Conservation (phyloP, 108 stramenopile genomes). For the Discostella pseudostelligera region DNA sequence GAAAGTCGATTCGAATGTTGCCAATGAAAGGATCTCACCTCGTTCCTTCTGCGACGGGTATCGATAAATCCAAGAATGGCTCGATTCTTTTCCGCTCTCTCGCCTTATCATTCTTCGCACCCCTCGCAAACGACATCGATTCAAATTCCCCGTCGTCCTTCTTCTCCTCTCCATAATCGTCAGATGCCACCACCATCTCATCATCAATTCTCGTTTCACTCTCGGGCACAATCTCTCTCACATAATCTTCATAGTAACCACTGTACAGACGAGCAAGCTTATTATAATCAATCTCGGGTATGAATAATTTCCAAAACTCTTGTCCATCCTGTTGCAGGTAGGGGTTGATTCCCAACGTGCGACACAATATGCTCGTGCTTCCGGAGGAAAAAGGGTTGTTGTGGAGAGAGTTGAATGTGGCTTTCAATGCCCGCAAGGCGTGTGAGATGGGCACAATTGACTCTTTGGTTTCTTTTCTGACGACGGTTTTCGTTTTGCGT, state of each 20-base stretch:
- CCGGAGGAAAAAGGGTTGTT: conserved; percentile 15
- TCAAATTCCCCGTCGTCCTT: conserved; percentile 22
- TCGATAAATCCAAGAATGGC: conserved; percentile 78
- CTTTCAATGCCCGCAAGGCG: conserved; percentile 39
- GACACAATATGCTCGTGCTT: conserved; percentile 50
- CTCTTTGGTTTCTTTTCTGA: conserved; percentile 18
- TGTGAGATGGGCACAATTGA: conserved; percentile 31
- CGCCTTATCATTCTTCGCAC: neutral
- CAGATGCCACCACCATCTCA: conserved; percentile 2
- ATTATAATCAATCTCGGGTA: conserved; percentile 62
- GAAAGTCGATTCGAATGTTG: too few relatives aligned
- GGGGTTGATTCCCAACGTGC: conserved; percentile 65
- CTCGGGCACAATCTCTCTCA: conserved; percentile 39
- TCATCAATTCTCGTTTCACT: conserved; percentile 50
- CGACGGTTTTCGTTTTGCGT: conserved; percentile 13
- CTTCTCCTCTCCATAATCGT: conserved; percentile 57
- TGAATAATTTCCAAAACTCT: conserved; percentile 88
- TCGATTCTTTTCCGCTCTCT: conserved; percentile 68
- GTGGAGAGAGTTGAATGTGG: conserved; percentile 32
- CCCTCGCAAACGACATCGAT: neutral
- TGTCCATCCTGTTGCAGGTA: conserved; percentile 85
- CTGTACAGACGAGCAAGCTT: conserved; percentile 64
- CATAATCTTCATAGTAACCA: conserved; percentile 76
- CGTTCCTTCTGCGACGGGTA: conserved; percentile 57
- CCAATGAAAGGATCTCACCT: conserved; percentile 10